Evolutionary conservation across 2,329 filamentous ascomycete species (phyloP), one percentile per base, ranked within the genome.

Genomic region (Fonsecaea nubica): DNA sequence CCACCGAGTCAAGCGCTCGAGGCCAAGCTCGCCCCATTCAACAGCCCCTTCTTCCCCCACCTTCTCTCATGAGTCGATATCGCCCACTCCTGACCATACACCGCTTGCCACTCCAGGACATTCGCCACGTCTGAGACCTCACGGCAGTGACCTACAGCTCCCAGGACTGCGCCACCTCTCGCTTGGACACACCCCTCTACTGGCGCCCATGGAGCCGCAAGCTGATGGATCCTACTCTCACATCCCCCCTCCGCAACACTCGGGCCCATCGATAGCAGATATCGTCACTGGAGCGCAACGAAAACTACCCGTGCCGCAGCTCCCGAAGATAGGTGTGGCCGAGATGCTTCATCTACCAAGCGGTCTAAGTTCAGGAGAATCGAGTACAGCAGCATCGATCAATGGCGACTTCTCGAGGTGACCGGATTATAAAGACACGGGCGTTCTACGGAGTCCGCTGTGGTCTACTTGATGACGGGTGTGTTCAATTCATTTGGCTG

Each of bases 81-180:
- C 94, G 9, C 95, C 94, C 4, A 99, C 94, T 1, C 95, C 94
- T 10, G 94, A 98, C 76, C 93, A 97, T 82, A 98, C 95, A n/a
- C 94, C 94, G n/a, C 88, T 98, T 63, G 94, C 93, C 33, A 99
- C 94, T 4, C 94, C 94, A 4, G 94, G 93, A 52, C 95, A 98
- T 79, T 97, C 93, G 18, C 95, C 95, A 59, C 92, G 95, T 52
- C 85, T 99, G 72, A 87, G 93, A 67, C 92, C 94, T 2, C 90
- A 91, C 75, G 87, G 85, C 63, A 83, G 85, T 69, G 89, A 90
- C 71, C 85, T 94, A 73, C 93, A 97, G 78, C 84, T 98, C 62
- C 94, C 95, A 36, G 92, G 92, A 52, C 88, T 99, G 73, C 90
- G 95, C 69, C 87, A 91, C 73, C 79, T 91, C 62, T 88, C 87